A percentile compares a stretch with the other conserved stretches of the same genome.
Evolutionary conservation across 1,139 yeast species (phyloP).

Genomic region (Kodamaea plutei): DNA sequence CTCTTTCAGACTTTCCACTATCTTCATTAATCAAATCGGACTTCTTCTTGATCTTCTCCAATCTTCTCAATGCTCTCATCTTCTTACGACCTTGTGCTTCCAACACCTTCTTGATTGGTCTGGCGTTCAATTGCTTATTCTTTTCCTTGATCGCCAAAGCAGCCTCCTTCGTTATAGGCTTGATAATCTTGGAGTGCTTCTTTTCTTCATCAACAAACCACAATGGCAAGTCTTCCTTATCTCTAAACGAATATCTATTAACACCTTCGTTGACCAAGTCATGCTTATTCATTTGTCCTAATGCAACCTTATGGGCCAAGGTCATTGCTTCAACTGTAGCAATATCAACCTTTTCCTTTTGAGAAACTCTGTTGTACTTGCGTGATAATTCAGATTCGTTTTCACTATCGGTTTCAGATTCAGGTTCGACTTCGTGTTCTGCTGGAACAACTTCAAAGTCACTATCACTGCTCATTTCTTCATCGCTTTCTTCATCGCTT

Average conservation of each 20-base stretch:
- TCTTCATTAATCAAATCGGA: slow-evolving; percentile 90
- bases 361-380: slow-evolving; percentile 35
- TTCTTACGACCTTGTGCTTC: slow-evolving; percentile 98
- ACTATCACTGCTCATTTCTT: slow-evolving; percentile 9
- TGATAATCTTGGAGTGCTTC: slow-evolving; percentile 75
- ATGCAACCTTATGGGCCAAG: slow-evolving; percentile 89
- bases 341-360: slow-evolving; percentile 65
- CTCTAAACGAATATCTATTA: slow-evolving; percentile 88
- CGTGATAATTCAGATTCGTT: slow-evolving; percentile 36
- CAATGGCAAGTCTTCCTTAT: slow-evolving; percentile 82
- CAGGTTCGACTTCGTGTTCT: slow-evolving; percentile 12
- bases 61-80: slow-evolving; percentile 83
- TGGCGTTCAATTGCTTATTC: slow-evolving; percentile 84
- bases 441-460: slow-evolving; percentile 21
- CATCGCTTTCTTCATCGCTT: slow-evolving; percentile 12
- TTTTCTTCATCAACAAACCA: slow-evolving; percentile 96
- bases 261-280: slow-evolving; percentile 88
- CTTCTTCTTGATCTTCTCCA: slow-evolving; percentile 91
- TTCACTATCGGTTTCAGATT: slow-evolving; percentile 45
- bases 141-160: slow-evolving; percentile 88
- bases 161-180: slow-evolving; percentile 97
- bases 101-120: slow-evolving; percentile 95
- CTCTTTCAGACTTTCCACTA: slow-evolving; percentile 79
- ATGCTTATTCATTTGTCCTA: slow-evolving; percentile 79
- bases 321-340: slow-evolving; percentile 98